Evolutionary conservation across 306 rosid genomes (phyloP), one percentile per base, ranked within the genome.

Genomic region (Vigna mungo): DNA sequence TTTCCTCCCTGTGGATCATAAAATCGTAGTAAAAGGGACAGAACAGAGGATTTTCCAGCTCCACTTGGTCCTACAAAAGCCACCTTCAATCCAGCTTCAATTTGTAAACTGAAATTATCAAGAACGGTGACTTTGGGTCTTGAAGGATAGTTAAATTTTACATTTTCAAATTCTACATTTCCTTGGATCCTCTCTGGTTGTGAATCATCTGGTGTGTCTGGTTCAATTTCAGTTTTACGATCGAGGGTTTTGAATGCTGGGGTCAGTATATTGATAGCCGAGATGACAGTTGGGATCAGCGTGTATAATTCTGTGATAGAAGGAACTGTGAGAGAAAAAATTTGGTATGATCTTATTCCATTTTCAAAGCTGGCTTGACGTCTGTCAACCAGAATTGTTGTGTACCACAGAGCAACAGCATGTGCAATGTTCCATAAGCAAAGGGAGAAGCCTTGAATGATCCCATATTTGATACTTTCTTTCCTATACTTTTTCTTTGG

Each of bases 361-460:
- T 94, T 25, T 83, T 91, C 8, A 71, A 91, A 94, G 66, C 60
- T 47, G 54, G 98, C 84, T 80, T 90, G 96, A 1, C 68, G 62
- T 79, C 77, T 75, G 27, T 91, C 87, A 70, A 91, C 78, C 66
- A 93, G 84, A 79, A 91, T 66, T 77, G 96, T 72, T 6, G 97
- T 91, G 86, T 93, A 93, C 98, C 96, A 91, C 86, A 91, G 81
- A 58, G 98, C 98, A 66, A 91, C 88, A 2, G 93, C 98, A 74
- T 93, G 98, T 52, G 97, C 98, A 61, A 93, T 86, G 84, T 93
- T 93, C 98, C 97, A 93, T 77, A 91, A 81, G 87, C 90, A 90
- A 78, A 93, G 88, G 65, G 98, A 90, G 81, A 88, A 32, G 70
- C 97, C 98, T 54, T 93, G 93, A 73, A 91, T 91, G 56, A 86